Conservation (phyloP, 352 stramenopile genomes). For the Phytopythium aichiense region DNA sequence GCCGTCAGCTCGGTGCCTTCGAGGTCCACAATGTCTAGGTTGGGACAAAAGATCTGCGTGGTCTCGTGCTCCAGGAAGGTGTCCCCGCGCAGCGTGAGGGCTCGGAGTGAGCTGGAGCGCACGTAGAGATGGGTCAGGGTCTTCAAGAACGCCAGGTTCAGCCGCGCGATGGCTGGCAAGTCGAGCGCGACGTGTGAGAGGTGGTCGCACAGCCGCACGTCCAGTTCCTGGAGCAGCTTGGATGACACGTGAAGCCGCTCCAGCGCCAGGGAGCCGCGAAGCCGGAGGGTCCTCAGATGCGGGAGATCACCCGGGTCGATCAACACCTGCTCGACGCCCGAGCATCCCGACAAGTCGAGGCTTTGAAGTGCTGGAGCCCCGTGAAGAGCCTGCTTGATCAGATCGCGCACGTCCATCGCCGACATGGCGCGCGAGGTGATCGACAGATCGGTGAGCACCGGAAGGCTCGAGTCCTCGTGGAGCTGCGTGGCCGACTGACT, state of each 20-base stretch:
- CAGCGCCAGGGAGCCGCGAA: conserved; percentile 46
- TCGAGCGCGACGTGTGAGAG: conserved; percentile 49
- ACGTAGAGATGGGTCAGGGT: conserved; percentile 53
- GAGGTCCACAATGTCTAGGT: conserved; percentile 29
- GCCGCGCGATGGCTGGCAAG: conserved; percentile 17
- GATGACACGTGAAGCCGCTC: conserved; percentile 55
- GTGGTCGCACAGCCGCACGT: conserved; percentile 38
- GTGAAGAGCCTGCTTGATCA: conserved; percentile 40
- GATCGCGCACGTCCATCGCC: conserved; percentile 27
- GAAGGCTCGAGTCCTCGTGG: conserved; percentile 34
- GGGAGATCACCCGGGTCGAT: conserved; percentile 55
- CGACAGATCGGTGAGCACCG: conserved; percentile 35
- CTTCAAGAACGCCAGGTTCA: conserved; percentile 68
- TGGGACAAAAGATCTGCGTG: conserved; percentile 35
- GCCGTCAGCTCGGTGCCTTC: conserved; percentile 39
- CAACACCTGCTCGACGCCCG: conserved; percentile 51
- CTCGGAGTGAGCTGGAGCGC: conserved; percentile 29
- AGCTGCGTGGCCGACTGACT: conserved; percentile 45
- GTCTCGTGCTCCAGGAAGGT: conserved; percentile 29
- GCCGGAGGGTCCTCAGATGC: conserved; percentile 27
- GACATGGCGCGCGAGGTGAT: conserved; percentile 48
- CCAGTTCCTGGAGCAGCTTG: conserved; percentile 28
- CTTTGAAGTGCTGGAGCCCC: conserved; percentile 19
- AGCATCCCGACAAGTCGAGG: conserved; percentile 42
- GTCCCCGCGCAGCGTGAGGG: conserved; percentile 46